These are phyloP conservation scores for Telopea speciosissima DNA, from an alignment of 177 flowering plant species.

Conservation along the genomic window DNA sequence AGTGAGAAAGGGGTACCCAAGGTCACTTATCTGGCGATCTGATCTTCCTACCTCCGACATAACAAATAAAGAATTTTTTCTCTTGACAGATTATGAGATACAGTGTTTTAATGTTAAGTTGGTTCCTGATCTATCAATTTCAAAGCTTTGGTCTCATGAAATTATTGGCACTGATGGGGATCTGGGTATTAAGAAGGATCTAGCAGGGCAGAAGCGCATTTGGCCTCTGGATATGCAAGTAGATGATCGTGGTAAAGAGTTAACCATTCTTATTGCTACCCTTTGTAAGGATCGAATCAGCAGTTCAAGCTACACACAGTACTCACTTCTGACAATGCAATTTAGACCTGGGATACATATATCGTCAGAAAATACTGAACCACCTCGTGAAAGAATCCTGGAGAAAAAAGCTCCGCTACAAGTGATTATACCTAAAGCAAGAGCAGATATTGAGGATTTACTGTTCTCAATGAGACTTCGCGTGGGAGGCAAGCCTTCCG, in stretches of 20 bases:
- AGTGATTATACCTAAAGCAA: slow-evolving; percentile 89
- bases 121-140: slow-evolving; percentile 32
- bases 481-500: slow-evolving; percentile 90
- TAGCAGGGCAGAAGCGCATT: slow-evolving; percentile 80
- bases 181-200: slow-evolving; percentile 76
- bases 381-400: slow-evolving; percentile 37
- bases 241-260: slow-evolving; percentile 60
- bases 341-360: slow-evolving; percentile 46
- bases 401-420: slow-evolving; percentile 85
- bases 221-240: slow-evolving; percentile 93
- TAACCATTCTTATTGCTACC: slow-evolving; percentile 78
- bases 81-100: slow-evolving; percentile 73
- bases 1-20: slow-evolving; percentile 57
- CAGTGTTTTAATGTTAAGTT: slow-evolving; percentile 54
- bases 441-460: slow-evolving; percentile 78
- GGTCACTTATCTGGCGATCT: slow-evolving; percentile 69
- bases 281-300: slow-evolving; percentile 74
- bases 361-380: slow-evolving; percentile 21
- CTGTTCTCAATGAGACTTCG: slow-evolving; percentile 83
- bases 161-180: slow-evolving; percentile 76
- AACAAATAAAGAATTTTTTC: slow-evolving; percentile 46
- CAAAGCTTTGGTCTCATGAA: slow-evolving; percentile 81
- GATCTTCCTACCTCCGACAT: slow-evolving; percentile 19
- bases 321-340: slow-evolving; percentile 82
- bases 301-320: slow-evolving; percentile 85